Conservation (phyloP, 2,329 filamentous ascomycete species). For the Stromatinia cepivora region DNA sequence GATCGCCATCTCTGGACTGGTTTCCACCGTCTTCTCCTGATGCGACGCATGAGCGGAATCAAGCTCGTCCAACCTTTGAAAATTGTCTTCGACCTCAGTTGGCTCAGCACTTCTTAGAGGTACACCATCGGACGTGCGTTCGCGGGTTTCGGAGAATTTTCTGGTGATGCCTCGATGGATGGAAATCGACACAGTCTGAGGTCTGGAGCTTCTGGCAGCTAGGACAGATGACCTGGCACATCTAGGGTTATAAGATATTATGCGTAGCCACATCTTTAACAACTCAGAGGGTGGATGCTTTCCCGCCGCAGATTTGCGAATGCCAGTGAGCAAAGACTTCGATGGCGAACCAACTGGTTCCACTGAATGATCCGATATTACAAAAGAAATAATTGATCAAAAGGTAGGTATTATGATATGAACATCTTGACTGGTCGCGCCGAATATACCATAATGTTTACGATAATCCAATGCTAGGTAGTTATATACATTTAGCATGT, state of each 20-base stretch:
- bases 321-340: not conserved
- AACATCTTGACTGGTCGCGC: not conserved
- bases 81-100: not conserved
- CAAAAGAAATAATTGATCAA: not conserved
- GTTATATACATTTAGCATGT: not conserved
- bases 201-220: not conserved
- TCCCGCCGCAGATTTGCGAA: slow-evolving; percentile 6
- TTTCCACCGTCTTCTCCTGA: not conserved
- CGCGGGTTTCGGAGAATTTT: not conserved
- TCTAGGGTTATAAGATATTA: not conserved
- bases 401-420: not conserved
- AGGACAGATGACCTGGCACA: not conserved
- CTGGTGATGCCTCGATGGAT: not conserved
- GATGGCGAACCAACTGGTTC: not conserved
- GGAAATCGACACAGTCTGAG: not conserved
- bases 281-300: not conserved
- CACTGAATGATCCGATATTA: not conserved
- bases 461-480: not conserved
- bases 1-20: not conserved
- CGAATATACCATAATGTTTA: not conserved
- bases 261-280: slow-evolving; percentile 1
- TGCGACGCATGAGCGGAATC: not conserved
- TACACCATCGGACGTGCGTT: not conserved
- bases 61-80: too few species aligned
- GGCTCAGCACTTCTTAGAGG: not conserved